Evolutionary conservation across 345 rosid genomes (phyloP).

Genomic region (Bruguiera sexangula): DNA sequence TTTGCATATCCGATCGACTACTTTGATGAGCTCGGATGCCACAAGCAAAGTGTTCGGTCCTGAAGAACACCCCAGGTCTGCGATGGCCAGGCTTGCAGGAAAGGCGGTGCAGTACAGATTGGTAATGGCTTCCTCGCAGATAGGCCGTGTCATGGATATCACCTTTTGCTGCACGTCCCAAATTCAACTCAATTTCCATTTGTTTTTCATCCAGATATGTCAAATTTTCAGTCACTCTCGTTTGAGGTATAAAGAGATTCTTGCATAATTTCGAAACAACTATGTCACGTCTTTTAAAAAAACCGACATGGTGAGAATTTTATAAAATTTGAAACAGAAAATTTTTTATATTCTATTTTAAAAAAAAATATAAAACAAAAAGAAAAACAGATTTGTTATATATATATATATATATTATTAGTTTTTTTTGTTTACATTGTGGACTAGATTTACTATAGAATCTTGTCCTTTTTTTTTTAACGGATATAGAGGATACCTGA

Average conservation of each 20-base stretch:
- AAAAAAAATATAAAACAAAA: no score
- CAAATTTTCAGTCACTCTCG: background rate
- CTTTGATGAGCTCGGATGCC: conserved; percentile 31
- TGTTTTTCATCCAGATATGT: background rate
- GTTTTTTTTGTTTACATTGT: no score
- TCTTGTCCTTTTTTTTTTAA: no score
- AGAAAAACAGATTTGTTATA: no score
- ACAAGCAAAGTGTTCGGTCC: conserved; percentile 63
- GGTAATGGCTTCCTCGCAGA: conserved; percentile 41
- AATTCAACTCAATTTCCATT: background rate
- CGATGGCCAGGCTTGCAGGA: conserved; percentile 50
- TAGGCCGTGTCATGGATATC: conserved; percentile 42
- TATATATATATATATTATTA: no score
- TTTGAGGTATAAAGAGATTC: no score
- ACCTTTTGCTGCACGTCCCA: conserved; percentile 33
- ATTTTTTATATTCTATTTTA: no score
- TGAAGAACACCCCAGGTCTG: conserved; percentile 87
- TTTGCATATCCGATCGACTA: conserved; percentile 19
- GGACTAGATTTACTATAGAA: no score
- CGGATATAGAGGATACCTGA: conserved; percentile 22
- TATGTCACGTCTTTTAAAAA: no score
- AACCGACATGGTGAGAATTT: no score
- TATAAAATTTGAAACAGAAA: no score
- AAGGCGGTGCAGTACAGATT: conserved; percentile 23
- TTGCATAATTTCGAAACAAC: no score